phyloP scores from a whole-genome alignment of 768 basidiomycete genomes.

The Kwoniella shandongensis region DNA sequence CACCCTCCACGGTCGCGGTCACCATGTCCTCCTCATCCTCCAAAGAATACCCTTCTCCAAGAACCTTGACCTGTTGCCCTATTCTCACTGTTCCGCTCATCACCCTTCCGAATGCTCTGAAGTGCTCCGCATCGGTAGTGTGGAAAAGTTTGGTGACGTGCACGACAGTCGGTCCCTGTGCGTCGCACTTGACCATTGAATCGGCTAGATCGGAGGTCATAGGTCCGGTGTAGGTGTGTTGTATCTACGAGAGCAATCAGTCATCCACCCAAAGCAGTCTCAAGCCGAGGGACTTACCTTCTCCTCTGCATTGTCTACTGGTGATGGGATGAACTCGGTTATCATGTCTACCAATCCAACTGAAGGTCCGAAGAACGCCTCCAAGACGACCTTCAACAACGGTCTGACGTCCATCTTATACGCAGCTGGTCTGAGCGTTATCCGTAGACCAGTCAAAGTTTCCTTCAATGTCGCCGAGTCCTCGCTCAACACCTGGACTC shows the following conservation, averaged over 20 bases:
- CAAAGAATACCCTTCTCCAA: slow-evolving; percentile 97
- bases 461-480: slow-evolving; percentile 82
- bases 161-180: slow-evolving; percentile 85
- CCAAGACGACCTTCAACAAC: slow-evolving; percentile 84
- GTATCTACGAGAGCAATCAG: slow-evolving; percentile 59
- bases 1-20: slow-evolving; percentile 73
- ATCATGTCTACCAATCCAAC: slow-evolving; percentile 92
- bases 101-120: slow-evolving; percentile 92
- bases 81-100: slow-evolving; percentile 85
- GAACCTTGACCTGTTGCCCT: slow-evolving; percentile 85
- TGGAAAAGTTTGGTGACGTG: slow-evolving; percentile 94
- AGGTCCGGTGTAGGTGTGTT: slow-evolving; percentile 83
- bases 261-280: neutral
- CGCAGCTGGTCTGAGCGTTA: slow-evolving; percentile 84
- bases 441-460: slow-evolving; percentile 74
- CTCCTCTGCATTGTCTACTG: slow-evolving; percentile 50
- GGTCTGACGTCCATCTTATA: slow-evolving; percentile 99
- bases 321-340: slow-evolving; percentile 79
- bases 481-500: slow-evolving; percentile 76
- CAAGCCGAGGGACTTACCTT: slow-evolving; percentile 48
- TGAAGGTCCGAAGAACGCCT: slow-evolving; percentile 91
- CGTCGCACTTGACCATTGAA: slow-evolving; percentile 78
- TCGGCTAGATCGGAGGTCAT: slow-evolving; percentile 74
- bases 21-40: slow-evolving; percentile 99
- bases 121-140: slow-evolving; percentile 92